Conservation (phyloP, 352 stramenopile species). For the Phytopythium chamaehyphon region DNA sequence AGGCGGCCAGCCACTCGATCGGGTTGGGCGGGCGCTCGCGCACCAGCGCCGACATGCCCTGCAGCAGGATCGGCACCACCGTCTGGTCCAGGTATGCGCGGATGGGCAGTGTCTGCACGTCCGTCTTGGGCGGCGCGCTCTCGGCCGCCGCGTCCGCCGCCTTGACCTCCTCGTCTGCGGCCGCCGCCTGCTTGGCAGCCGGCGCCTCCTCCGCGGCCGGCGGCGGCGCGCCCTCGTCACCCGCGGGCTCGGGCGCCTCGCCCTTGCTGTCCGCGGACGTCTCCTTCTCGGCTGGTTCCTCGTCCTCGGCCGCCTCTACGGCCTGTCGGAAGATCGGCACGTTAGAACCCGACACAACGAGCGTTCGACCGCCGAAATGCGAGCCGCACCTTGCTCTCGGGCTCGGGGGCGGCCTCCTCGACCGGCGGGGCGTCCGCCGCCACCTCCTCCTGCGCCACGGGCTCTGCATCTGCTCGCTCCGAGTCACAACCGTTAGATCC, state of each 20-base stretch:
- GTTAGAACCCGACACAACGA: too few species aligned
- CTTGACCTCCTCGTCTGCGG: constrained; percentile 41
- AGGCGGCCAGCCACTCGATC: constrained; percentile 95
- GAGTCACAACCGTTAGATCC: background rate
- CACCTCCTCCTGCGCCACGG: constrained; percentile 16
- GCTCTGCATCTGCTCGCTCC: constrained; percentile 9
- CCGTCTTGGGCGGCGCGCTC: constrained; percentile 83
- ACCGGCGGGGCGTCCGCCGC: constrained; percentile 15
- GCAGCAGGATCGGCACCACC: constrained; percentile 97
- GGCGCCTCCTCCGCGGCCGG: constrained; percentile 17
- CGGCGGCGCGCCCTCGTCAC: constrained; percentile 12
- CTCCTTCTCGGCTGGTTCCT: constrained; percentile 5
- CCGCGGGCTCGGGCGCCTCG: constrained; percentile 12
- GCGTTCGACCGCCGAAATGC: too few species aligned
- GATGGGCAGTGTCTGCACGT: constrained; percentile 93
- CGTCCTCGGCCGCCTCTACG: constrained; percentile 1
- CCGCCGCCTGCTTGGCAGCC: constrained; percentile 21
- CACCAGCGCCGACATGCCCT: constrained; percentile 97
- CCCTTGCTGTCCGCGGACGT: constrained; percentile 27
- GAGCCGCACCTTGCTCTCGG: constrained; percentile 8
- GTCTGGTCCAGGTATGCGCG: constrained; percentile 98
- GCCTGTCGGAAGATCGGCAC: background rate
- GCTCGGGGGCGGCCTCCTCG: constrained; percentile 11
- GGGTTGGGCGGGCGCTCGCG: constrained; percentile 97
- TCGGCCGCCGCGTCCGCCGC: constrained; percentile 69